phyloP scores from a whole-genome alignment of 139 green algal species.

The Asterochloris erici region DNA sequence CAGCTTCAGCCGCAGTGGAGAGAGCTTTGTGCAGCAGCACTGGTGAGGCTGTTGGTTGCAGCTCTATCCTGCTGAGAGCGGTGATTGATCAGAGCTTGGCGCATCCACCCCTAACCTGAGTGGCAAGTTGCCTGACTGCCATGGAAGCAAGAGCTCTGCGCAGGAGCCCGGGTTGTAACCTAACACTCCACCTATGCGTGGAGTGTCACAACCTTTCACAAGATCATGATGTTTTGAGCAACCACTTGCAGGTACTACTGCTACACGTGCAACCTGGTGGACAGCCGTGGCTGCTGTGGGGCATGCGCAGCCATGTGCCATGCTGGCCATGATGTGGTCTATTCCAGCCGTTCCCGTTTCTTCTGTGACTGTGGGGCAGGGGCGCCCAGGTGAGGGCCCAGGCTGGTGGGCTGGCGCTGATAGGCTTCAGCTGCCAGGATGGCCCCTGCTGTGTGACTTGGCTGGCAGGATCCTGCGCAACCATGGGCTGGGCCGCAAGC shows the following conservation, averaged over 20 bases:
- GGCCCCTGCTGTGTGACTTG: not conserved
- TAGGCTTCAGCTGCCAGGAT: not conserved
- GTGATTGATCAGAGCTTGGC: not conserved
- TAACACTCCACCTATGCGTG: not conserved
- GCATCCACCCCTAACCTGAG: not conserved
- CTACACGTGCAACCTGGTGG: constrained; percentile 62
- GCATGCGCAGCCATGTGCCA: constrained; percentile 56
- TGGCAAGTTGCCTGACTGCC: not conserved
- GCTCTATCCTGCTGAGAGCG: not conserved
- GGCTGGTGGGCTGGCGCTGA: not conserved
- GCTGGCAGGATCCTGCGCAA: not conserved
- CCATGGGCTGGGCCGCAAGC: not conserved
- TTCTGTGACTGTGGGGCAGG: constrained; percentile 53
- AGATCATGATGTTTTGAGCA: not conserved
- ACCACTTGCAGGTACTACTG: constrained; percentile 42
- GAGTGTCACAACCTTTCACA: not conserved
- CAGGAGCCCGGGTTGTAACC: not conserved
- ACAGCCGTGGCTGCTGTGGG: constrained; percentile 56
- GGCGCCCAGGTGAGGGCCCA: not conserved
- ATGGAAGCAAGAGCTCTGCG: not conserved
- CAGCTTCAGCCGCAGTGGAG: constrained; percentile 48
- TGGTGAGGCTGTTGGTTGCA: constrained; percentile 32
- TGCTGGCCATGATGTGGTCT: constrained; percentile 59
- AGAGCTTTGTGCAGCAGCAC: constrained; percentile 66
- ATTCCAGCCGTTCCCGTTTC: constrained; percentile 49